A percentile compares a stretch with the other conserved stretches of the same genome.
Evolutionary conservation across 169 alveolate species (phyloP).

Genomic region (Plasmodium relictum): DNA sequence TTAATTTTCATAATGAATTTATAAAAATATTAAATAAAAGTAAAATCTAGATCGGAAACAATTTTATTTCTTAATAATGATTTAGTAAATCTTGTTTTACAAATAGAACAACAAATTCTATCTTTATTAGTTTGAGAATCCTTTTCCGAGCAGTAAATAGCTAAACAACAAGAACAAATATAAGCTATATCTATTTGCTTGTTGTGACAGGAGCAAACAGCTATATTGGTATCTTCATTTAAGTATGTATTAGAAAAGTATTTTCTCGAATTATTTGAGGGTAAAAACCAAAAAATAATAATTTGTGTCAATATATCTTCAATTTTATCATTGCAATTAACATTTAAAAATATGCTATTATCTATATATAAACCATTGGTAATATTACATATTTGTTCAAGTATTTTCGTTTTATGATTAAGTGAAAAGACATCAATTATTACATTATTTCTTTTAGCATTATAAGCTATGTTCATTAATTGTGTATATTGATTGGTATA

Average conservation of each 20-base stretch:
- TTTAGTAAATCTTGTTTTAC: conserved; percentile 77
- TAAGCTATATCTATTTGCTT: conserved; percentile 88
- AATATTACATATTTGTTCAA: conserved; percentile 76
- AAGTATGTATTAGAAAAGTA: conserved; percentile 85
- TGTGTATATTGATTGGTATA: conserved; percentile 76
- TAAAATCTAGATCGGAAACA: conserved; percentile 67
- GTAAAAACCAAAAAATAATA: conserved; percentile 86
- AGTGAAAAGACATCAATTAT: conserved; percentile 73
- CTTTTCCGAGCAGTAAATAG: conserved; percentile 82
- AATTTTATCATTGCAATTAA: conserved; percentile 40
- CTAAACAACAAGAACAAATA: conserved; percentile 91
- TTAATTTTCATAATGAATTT: not conserved
- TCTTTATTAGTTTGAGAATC: conserved; percentile 80
- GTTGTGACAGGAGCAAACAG: conserved; percentile 90
- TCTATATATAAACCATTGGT: conserved; percentile 70
- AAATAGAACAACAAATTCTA: conserved; percentile 76
- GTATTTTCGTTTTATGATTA: conserved; percentile 42
- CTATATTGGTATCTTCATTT: conserved; percentile 86
- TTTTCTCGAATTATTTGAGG: conserved; percentile 84
- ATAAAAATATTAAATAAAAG: conserved; percentile 16
- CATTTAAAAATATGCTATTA: conserved; percentile 42
- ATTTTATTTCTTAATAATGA: conserved; percentile 44
- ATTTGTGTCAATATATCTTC: conserved; percentile 74
- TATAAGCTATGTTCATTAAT: conserved; percentile 75
- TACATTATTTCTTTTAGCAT: conserved; percentile 67